These are phyloP conservation scores for Rubia balearica DNA, from an alignment of 305 asterid genomes.

Conservation along the genomic window DNA sequence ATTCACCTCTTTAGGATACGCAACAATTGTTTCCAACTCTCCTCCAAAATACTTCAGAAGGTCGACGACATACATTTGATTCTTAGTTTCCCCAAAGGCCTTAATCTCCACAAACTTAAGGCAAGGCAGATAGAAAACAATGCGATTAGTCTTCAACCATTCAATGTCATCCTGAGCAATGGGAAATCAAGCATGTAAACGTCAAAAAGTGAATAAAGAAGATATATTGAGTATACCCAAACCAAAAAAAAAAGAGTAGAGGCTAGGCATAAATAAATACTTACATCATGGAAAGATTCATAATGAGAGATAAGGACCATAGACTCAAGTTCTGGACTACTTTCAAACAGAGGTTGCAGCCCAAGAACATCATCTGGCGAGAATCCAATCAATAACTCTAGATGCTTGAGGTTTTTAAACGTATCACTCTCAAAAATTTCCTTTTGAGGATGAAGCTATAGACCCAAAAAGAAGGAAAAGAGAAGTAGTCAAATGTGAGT, in stretches of 20 bases:
- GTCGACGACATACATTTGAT: background rate
- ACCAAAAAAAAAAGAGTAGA: too few species aligned
- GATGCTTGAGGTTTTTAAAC: background rate
- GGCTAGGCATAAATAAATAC: background rate
- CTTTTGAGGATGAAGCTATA: too few species aligned
- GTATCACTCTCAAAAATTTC: too few species aligned
- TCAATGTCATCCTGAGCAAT: too few species aligned
- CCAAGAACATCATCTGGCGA: background rate
- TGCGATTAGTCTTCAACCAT: too few species aligned
- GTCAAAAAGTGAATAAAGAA: background rate
- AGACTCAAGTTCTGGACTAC: background rate
- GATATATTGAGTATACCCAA: background rate
- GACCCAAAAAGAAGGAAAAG: too few species aligned
- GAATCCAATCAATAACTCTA: slow-evolving; percentile 6
- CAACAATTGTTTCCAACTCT: background rate
- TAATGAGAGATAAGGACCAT: background rate
- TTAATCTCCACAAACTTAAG: background rate
- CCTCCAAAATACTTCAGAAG: background rate
- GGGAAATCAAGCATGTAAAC: too few species aligned
- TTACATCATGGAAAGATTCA: background rate
- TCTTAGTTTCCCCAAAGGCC: background rate
- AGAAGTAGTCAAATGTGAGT: background rate
- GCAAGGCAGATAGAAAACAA: background rate
- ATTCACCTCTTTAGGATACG: background rate
- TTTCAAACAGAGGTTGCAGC: background rate